These are phyloP conservation scores for Moesziomyces sp. DNA, from an alignment of 1,284 basidiomycete genomes.

Conservation along the genomic window DNA sequence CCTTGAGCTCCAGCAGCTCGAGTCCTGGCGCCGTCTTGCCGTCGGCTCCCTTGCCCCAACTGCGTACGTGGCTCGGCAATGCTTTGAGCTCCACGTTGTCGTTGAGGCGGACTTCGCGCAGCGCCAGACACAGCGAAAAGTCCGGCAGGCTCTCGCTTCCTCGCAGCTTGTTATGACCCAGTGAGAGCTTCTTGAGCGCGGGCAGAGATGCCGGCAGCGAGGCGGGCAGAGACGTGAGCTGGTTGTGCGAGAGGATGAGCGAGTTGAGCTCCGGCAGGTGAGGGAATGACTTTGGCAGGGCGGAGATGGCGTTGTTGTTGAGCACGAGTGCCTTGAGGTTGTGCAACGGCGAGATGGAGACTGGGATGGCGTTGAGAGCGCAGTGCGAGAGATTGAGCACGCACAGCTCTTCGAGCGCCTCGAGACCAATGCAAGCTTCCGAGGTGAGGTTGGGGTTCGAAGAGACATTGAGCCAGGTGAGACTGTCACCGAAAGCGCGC, in stretches of 20 bases:
- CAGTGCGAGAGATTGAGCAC: conserved; percentile 59
- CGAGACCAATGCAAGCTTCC: conserved; percentile 34
- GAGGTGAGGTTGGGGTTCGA: conserved; percentile 25
- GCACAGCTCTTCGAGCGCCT: conserved; percentile 41
- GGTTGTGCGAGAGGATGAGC: conserved; percentile 63
- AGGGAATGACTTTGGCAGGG: conserved; percentile 45
- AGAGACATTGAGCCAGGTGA: conserved; percentile 44
- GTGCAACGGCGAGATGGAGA: conserved; percentile 33
- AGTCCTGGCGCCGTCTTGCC: conserved; percentile 54
- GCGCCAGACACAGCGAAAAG: conserved; percentile 50
- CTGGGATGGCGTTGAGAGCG: conserved; percentile 32
- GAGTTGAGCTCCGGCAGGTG: conserved; percentile 65
- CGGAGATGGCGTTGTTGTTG: conserved; percentile 51
- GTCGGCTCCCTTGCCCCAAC: conserved; percentile 61
- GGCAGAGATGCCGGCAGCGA: conserved; percentile 57
- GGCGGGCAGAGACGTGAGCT: conserved; percentile 48
- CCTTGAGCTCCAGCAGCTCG: conserved; percentile 56
- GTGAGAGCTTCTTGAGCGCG: conserved; percentile 58
- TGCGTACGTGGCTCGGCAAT: conserved; percentile 49
- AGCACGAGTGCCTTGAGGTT: conserved; percentile 61
- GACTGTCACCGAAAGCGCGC: conserved; percentile 31
- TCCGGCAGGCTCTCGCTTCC: conserved; percentile 50
- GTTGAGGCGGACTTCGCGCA: conserved; percentile 61
- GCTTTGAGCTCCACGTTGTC: conserved; percentile 42
- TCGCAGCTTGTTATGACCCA: conserved; percentile 57